Evolutionary conservation across 2,329 filamentous ascomycete species (phyloP).

Genomic region (Drechslerella coelobrocha): DNA sequence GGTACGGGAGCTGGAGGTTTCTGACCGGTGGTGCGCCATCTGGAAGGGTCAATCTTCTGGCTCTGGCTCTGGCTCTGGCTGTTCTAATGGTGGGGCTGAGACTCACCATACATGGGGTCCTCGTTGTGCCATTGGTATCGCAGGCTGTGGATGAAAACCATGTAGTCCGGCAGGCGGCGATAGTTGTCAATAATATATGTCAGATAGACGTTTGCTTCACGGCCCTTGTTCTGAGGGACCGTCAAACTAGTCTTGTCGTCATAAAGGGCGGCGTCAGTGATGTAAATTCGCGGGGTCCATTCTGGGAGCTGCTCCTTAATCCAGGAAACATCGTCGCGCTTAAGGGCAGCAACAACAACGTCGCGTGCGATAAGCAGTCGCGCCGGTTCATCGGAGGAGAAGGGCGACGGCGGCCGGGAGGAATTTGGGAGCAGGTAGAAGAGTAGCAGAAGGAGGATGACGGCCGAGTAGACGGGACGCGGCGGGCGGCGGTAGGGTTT

Average conservation of each 20-base stretch:
- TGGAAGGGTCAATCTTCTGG: constrained; percentile 1
- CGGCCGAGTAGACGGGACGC: constrained; percentile 13
- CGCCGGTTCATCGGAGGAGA: neutral
- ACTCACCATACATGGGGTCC: constrained; percentile 61
- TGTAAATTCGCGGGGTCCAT: constrained; percentile 51
- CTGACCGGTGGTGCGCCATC: constrained; percentile 31
- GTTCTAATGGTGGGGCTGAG: neutral
- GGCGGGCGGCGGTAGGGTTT: constrained; percentile 10
- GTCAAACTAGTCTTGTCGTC: constrained; percentile 35
- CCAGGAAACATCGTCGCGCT: constrained; percentile 59
- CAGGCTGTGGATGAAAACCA: constrained; percentile 47
- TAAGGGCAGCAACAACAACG: constrained; percentile 57
- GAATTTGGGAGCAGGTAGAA: constrained; percentile 32
- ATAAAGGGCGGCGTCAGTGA: constrained; percentile 47
- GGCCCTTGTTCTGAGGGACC: constrained; percentile 62
- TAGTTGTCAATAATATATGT: constrained; percentile 71
- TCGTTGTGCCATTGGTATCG: constrained; percentile 50
- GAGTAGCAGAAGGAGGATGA: constrained; percentile 36
- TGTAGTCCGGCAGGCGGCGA: constrained; percentile 58
- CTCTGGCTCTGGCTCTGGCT: neutral
- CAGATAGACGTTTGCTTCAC: constrained; percentile 70
- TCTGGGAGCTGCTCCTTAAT: constrained; percentile 59
- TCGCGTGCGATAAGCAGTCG: constrained; percentile 32
- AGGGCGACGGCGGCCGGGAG: constrained; percentile 9
- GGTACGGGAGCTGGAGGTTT: constrained; percentile 54